These are phyloP conservation scores for Quercus aquifolioides DNA, from an alignment of 306 rosid genomes.

Conservation along the genomic window DNA sequence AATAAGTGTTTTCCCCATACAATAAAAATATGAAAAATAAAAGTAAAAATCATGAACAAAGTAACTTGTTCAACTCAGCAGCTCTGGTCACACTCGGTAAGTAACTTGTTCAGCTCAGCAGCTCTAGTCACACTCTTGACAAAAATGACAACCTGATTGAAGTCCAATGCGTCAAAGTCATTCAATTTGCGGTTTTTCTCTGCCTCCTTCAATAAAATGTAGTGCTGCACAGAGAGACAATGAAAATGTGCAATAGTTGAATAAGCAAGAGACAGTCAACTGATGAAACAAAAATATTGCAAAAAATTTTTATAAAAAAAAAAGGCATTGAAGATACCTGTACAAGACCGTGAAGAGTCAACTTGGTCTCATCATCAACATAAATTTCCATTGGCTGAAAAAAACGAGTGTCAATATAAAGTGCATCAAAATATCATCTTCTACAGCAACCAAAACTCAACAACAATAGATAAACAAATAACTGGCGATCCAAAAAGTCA, in stretches of 20 bases:
- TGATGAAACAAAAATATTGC: not conserved
- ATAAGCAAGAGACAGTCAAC: not conserved
- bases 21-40: too few relatives aligned
- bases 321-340: conserved; percentile 32
- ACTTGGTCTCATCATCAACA: conserved; percentile 70
- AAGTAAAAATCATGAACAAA: too few relatives aligned
- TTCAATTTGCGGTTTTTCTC: conserved; percentile 70
- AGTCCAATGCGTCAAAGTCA: conserved; percentile 72
- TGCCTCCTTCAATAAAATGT: conserved; percentile 54
- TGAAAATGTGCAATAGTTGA: not conserved
- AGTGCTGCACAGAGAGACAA: conserved; percentile 41
- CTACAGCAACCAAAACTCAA: not conserved
- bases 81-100: conserved; percentile 48
- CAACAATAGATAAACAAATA: not conserved
- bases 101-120: conserved; percentile 67
- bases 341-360: conserved; percentile 77
- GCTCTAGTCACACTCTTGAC: conserved; percentile 69
- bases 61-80: too few relatives aligned
- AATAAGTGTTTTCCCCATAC: too few relatives aligned
- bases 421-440: not conserved
- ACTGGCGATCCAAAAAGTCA: not conserved
- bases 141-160: conserved; percentile 72
- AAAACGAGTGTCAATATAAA: conserved; percentile 1
- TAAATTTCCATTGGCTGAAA: conserved; percentile 77
- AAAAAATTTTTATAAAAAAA: not conserved